phyloP scores from a whole-genome alignment of 2,329 filamentous ascomycete species.

The Phialophora chinensis region DNA sequence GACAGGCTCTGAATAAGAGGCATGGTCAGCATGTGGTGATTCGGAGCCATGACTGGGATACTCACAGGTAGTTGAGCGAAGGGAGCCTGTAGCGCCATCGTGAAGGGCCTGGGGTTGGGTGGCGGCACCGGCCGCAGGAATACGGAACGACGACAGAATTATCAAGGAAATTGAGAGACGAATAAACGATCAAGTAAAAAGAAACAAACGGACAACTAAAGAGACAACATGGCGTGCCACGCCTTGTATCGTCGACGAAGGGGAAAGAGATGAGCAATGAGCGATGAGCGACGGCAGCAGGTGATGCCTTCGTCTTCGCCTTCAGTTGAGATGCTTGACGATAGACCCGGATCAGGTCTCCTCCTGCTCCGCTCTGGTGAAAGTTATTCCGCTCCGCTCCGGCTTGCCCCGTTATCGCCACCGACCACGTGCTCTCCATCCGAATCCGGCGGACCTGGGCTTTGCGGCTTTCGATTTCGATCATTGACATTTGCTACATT shows the following conservation, averaged over 20 bases:
- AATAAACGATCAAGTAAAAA: neutral
- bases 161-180: neutral
- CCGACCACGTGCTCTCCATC: neutral
- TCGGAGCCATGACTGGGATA: neutral
- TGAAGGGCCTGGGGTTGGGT: slow-evolving; percentile 20
- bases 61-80: slow-evolving; percentile 34
- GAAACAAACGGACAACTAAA: slow-evolving; percentile 5
- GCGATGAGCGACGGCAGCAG: neutral
- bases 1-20: slow-evolving; percentile 30
- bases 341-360: neutral
- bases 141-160: slow-evolving; percentile 1
- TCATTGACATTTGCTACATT: neutral
- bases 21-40: slow-evolving; percentile 22
- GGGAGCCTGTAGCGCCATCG: slow-evolving; percentile 35
- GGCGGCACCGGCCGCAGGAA: slow-evolving; percentile 21
- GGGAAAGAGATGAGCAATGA: slow-evolving; percentile 8
- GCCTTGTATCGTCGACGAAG: slow-evolving; percentile 5
- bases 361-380: neutral
- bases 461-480: neutral
- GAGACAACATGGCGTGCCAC: slow-evolving; percentile 12
- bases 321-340: neutral
- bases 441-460: too few species aligned
- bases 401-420: slow-evolving; percentile 7
- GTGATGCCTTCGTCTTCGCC: slow-evolving; percentile 4
- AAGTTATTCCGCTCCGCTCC: slow-evolving; percentile 10